Percentiles rank a stretch among this genome's conserved stretches.
phyloP scores from a whole-genome alignment of 345 rosid genomes.

The Eucalyptus brandiana region DNA sequence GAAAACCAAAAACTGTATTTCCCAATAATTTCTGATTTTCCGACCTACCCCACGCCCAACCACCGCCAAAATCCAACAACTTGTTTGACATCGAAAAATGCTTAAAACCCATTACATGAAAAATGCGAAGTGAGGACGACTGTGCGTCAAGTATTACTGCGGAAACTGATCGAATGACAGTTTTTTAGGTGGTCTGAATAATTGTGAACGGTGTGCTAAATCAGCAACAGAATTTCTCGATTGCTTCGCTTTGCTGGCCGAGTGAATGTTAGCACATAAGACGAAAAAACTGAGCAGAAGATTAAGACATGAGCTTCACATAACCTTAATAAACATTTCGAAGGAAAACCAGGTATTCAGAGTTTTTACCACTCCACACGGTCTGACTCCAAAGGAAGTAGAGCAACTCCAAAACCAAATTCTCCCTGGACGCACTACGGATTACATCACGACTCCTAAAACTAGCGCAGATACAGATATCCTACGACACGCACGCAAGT shows the following conservation, averaged over 20 bases:
- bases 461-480: neutral
- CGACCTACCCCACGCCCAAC: neutral
- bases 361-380: neutral
- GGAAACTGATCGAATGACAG: neutral
- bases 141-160: neutral
- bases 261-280: neutral
- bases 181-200: neutral
- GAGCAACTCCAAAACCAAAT: neutral
- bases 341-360: neutral
- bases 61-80: neutral
- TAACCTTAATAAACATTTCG: neutral
- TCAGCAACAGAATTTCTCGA: neutral
- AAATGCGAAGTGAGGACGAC: neutral
- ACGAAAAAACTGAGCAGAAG: neutral
- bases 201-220: neutral
- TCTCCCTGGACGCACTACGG: neutral
- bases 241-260: neutral
- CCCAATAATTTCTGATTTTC: neutral
- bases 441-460: slow-evolving; percentile 1
- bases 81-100: neutral
- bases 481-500: neutral
- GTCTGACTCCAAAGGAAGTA: neutral
- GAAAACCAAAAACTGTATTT: neutral
- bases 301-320: neutral
- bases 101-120: neutral